Evolutionary conservation across 2,329 filamentous ascomycete genomes (phyloP).

Genomic region (Fusarium citri): DNA sequence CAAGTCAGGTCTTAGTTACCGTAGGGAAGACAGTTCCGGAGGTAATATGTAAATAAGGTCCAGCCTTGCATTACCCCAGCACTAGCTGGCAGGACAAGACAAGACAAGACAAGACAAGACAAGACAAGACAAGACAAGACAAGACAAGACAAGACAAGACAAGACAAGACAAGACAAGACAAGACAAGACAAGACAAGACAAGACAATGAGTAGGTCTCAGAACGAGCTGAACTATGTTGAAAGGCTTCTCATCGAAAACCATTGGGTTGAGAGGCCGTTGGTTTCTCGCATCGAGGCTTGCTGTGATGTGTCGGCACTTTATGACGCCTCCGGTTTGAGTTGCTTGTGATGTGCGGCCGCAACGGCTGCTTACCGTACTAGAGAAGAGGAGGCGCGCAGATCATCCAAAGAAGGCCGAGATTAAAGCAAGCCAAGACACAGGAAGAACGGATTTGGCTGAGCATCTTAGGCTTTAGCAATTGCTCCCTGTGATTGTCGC

Average conservation of each 20-base stretch:
- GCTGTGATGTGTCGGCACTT: constrained; percentile 4
- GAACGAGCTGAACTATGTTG: constrained; percentile 5
- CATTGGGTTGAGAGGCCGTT: constrained; percentile 13
- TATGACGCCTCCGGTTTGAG: not conserved
- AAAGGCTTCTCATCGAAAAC: constrained; percentile 1
- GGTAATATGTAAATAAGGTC: not conserved
- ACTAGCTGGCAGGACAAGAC: constrained; percentile 13
- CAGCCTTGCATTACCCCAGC: constrained; percentile 4
- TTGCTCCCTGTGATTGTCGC: not conserved
- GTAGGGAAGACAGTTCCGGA: constrained; percentile 12
- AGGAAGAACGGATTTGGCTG: constrained; percentile 8
- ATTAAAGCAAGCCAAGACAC: constrained; percentile 8
- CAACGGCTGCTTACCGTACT: constrained; percentile 15
- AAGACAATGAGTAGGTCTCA: not conserved
- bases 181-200: not conserved
- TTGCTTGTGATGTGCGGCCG: constrained; percentile 6
- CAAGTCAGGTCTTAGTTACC: not conserved
- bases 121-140: too few relatives aligned
- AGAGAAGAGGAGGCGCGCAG: not conserved
- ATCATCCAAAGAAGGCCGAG: constrained; percentile 22
- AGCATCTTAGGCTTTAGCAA: constrained; percentile 3
- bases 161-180: too few relatives aligned
- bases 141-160: too few relatives aligned
- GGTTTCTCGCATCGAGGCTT: constrained; percentile 7
- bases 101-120: not conserved